Base-by-base conservation (phyloP, 1,139 yeast species). In the Scheffersomyces lignicola region DNA sequence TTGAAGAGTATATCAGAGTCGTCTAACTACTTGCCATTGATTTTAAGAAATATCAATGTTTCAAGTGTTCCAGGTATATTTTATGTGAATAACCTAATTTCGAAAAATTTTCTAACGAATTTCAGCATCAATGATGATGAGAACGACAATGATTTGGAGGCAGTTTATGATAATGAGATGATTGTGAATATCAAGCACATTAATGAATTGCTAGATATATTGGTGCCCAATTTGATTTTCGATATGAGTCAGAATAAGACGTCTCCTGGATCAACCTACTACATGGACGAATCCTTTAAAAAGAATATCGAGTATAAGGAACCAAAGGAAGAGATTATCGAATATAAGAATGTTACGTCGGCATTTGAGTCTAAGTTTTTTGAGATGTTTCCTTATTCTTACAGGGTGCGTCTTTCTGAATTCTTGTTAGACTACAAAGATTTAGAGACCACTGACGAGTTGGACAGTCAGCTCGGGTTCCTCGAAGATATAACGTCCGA, bases 11-110 rank as follows among this genome's bases (percentile, higher is more conserved):
- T 51, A 5, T 46, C 60, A 1, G 75, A 69, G 36, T 62, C 75
- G 0, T 62, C 73, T 1, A 81, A 79, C 45, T 78, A 80, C 51
- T 55, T 82, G 24, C 89, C 88, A 1, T 76, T 83, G 52, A 66
- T 83, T 13, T 53, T 83, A 26, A 58, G 89, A 38, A 77, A 80
- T 31, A 73, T 82, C 39, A 80, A 84, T 23, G 65, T 80, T 0
- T 64, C 71, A 24, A 73, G 83, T 0, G 76, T 83, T 10, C 89
- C 90, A 0, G 61, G 64, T 11, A 51, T 56, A 10, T 79, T 76
- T 42, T 56, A 77, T 25, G 47, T 65, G 31, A 59, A 63, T 22
- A 69, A 64, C 38, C 43, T 58, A n/a, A 41, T 49, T 31, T 44
- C 51, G 26, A 43, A 48, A 18, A 50, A 51, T 15, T 50, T 48